Percentiles rank a stretch among this genome's conserved stretches.
These are phyloP conservation scores for Plasmodium adleri DNA, from an alignment of 169 alveolate species.

Conservation along the genomic window DNA sequence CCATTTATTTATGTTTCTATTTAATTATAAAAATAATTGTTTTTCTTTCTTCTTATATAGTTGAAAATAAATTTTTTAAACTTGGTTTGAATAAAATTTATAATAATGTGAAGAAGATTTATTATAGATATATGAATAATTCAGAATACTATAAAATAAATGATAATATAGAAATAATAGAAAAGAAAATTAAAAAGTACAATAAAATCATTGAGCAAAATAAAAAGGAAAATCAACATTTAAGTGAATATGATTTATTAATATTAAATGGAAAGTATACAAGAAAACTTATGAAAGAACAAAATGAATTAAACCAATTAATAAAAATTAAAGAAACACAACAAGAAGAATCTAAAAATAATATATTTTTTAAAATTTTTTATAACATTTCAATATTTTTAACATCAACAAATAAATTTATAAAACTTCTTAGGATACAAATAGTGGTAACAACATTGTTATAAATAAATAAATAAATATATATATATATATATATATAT, in stretches of 20 bases:
- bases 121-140: constrained; percentile 11
- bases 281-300: constrained; percentile 55
- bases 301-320: constrained; percentile 20
- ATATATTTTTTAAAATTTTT: background rate
- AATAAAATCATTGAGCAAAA: constrained; percentile 43
- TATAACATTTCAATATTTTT: constrained; percentile 1
- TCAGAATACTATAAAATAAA: constrained; percentile 12
- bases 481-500: background rate
- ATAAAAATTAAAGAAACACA: background rate
- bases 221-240: constrained; percentile 45
- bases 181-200: constrained; percentile 52
- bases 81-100: background rate
- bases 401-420: constrained; percentile 7
- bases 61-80: constrained; percentile 13
- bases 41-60: background rate
- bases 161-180: constrained; percentile 19
- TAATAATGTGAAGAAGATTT: constrained; percentile 11
- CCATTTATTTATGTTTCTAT: constrained; percentile 36
- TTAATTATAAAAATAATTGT: constrained; percentile 5
- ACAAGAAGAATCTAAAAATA: constrained; percentile 16
- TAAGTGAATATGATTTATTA: constrained; percentile 55
- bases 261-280: constrained; percentile 72
- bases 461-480: too few species aligned
- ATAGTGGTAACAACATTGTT: constrained; percentile 12
- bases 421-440: constrained; percentile 11